Evolutionary conservation across 2,329 filamentous ascomycete genomes (phyloP).

Genomic region (Clarireedia hainanense): DNA sequence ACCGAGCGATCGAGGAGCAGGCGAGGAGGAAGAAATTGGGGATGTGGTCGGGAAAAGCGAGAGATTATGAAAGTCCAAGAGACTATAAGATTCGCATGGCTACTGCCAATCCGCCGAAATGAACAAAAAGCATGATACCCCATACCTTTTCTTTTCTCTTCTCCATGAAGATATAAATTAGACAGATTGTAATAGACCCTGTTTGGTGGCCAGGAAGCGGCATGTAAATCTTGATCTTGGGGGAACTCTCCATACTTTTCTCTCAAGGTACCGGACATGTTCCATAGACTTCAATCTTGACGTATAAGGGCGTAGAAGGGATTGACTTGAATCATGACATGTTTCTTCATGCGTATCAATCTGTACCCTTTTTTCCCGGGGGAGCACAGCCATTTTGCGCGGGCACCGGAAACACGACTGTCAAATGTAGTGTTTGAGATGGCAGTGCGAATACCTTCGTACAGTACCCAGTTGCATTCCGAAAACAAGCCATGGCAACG

Average conservation of each 20-base stretch:
- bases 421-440: too few relatives aligned
- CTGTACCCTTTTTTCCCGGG: too few relatives aligned
- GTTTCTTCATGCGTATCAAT: constrained; percentile 3
- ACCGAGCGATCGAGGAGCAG: constrained; percentile 56
- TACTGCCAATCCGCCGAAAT: constrained; percentile 27
- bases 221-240: too few relatives aligned
- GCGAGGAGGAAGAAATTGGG: constrained; percentile 59
- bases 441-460: too few relatives aligned
- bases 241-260: too few relatives aligned
- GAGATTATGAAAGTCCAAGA: constrained; percentile 71
- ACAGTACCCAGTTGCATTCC: not conserved
- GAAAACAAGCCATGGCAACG: not conserved
- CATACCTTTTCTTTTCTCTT: not conserved
- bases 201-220: too few relatives aligned
- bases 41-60: constrained; percentile 64
- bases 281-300: not conserved
- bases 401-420: not conserved
- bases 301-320: not conserved
- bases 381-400: not conserved
- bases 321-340: not conserved
- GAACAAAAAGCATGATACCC: constrained; percentile 2
- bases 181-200: too few relatives aligned
- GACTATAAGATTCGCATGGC: constrained; percentile 65
- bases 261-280: not conserved
- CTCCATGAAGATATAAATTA: not conserved